These are phyloP conservation scores for Halophytophthora polymorphica DNA, from an alignment of 352 stramenopile genomes.

Conservation along the genomic window DNA sequence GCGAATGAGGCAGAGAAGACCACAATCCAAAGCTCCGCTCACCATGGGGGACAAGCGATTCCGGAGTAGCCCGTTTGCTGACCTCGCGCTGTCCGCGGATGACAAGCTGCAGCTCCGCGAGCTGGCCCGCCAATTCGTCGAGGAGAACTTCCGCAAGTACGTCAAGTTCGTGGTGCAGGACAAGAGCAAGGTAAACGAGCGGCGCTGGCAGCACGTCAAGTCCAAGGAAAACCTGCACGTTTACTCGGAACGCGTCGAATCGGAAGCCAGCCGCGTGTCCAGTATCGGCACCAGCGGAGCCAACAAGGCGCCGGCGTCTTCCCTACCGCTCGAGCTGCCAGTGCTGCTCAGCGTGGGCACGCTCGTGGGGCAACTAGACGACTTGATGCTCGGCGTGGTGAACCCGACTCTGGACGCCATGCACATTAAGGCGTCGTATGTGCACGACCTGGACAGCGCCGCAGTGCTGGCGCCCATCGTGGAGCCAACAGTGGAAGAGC, in stretches of 20 bases:
- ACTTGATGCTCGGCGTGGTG: slow-evolving; percentile 36
- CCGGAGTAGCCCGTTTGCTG: slow-evolving; percentile 21
- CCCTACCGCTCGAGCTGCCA: background rate
- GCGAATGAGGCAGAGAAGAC: too few species aligned
- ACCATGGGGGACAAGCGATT: slow-evolving; percentile 29
- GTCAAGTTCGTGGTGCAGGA: slow-evolving; percentile 28
- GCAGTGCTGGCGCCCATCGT: slow-evolving; percentile 21
- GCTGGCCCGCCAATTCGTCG: slow-evolving; percentile 26
- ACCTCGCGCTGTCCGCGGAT: slow-evolving; percentile 18
- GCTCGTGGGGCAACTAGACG: slow-evolving; percentile 27
- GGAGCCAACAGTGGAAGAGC: slow-evolving; percentile 24
- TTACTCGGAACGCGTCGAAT: slow-evolving; percentile 25
- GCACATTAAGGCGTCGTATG: slow-evolving; percentile 31
- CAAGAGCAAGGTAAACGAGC: slow-evolving; percentile 26
- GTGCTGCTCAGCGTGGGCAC: slow-evolving; percentile 23
- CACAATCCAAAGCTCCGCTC: too few species aligned
- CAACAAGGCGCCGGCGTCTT: background rate
- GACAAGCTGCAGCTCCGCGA: slow-evolving; percentile 24
- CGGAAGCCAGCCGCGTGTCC: background rate
- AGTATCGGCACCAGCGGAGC: background rate
- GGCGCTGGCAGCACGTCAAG: slow-evolving; percentile 38
- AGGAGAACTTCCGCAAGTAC: slow-evolving; percentile 39
- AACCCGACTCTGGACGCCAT: slow-evolving; percentile 35
- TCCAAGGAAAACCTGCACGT: slow-evolving; percentile 42
- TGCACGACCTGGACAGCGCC: slow-evolving; percentile 29